Percentiles rank a stretch among this genome's conserved stretches.
These are phyloP conservation scores for carrot (Daucus carota) DNA, from an alignment of 129 eudicot genomes.

Conservation along the genomic window DNA sequence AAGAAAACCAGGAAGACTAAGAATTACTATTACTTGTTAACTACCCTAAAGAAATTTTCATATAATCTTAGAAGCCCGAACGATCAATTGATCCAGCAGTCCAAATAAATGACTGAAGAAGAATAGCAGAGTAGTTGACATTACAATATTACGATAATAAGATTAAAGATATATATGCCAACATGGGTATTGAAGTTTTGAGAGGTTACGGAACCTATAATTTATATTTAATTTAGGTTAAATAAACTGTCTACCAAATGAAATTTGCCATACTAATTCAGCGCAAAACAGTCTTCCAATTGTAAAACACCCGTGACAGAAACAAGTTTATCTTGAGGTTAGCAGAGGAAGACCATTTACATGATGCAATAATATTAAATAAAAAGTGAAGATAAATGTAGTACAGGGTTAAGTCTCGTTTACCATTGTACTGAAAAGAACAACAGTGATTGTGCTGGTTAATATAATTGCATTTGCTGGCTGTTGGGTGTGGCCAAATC, in stretches of 20 bases:
- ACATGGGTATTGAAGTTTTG: neutral
- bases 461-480: slow-evolving; percentile 75
- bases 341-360: neutral
- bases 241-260: too few relatives aligned
- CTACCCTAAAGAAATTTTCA: too few relatives aligned
- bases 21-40: too few relatives aligned
- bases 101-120: too few relatives aligned
- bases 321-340: neutral
- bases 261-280: neutral
- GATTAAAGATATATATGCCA: neutral
- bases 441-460: slow-evolving; percentile 78
- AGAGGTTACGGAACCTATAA: neutral
- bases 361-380: neutral
- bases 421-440: slow-evolving; percentile 88
- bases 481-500: slow-evolving; percentile 65
- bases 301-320: neutral
- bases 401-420: neutral
- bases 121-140: neutral
- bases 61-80: too few relatives aligned
- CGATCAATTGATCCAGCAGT: too few relatives aligned
- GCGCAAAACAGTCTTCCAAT: neutral
- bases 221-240: neutral
- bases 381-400: neutral
- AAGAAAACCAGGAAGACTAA: neutral
- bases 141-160: too few relatives aligned